Percentiles rank a stretch among this genome's conserved stretches.
These are phyloP conservation scores for Saxophila tyrrhenica DNA, from an alignment of 495 filamentous ascomycete species.

Conservation along the genomic window DNA sequence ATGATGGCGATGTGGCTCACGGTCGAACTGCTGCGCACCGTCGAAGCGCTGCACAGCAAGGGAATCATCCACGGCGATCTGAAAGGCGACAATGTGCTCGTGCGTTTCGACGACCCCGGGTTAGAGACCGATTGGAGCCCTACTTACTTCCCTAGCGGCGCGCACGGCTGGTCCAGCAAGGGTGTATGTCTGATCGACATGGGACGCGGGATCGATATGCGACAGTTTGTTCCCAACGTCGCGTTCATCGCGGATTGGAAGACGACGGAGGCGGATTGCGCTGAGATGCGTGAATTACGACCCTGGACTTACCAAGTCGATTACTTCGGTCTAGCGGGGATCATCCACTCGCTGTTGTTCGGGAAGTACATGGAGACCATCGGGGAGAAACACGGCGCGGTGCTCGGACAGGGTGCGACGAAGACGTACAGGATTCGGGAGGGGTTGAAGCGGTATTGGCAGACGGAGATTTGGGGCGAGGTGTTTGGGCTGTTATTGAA, in stretches of 20 bases:
- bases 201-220: slow-evolving; percentile 89
- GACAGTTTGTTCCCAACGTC: slow-evolving; percentile 60
- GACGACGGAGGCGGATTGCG: slow-evolving; percentile 69
- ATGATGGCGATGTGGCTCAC: slow-evolving; percentile 85
- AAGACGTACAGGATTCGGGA: slow-evolving; percentile 64
- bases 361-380: slow-evolving; percentile 86
- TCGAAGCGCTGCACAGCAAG: slow-evolving; percentile 73
- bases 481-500: slow-evolving; percentile 84
- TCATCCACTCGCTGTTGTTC: slow-evolving; percentile 76
- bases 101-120: slow-evolving; percentile 56
- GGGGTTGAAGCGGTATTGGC: slow-evolving; percentile 84
- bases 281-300: slow-evolving; percentile 82
- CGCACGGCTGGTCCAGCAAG: slow-evolving; percentile 65
- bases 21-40: slow-evolving; percentile 78
- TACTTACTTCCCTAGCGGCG: slow-evolving; percentile 59
- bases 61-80: slow-evolving; percentile 84
- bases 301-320: slow-evolving; percentile 97
- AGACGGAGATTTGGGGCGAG: slow-evolving; percentile 75
- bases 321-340: slow-evolving; percentile 81
- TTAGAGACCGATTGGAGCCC: slow-evolving; percentile 36
- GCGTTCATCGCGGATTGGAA: slow-evolving; percentile 95
- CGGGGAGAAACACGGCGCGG: slow-evolving; percentile 25
- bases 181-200: slow-evolving; percentile 88
- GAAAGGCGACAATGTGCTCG: slow-evolving; percentile 88
- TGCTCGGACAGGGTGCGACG: slow-evolving; percentile 31